Evolutionary conservation across 768 basidiomycete species (phyloP), one percentile per base, ranked within the genome.

Genomic region (Boletus rufocinnamomeus): DNA sequence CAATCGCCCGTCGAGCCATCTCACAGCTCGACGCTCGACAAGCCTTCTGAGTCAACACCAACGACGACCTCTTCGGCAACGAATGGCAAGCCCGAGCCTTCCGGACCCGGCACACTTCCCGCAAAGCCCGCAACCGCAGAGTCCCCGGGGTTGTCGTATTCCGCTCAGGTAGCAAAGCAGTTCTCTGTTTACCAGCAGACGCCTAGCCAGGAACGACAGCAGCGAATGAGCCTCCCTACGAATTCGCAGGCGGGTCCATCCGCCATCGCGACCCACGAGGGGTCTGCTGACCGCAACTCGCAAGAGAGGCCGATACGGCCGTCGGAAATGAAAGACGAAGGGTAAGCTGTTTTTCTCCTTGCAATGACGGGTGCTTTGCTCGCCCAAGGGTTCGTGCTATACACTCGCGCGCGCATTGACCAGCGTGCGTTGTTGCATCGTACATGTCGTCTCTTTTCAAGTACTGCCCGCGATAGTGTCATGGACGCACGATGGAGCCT

Each of bases 301-400:
- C 77, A 75, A 48, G 77, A 83, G 16, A 80, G 81, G 68, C 79
- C 82, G 19, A 79, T 86, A 66, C 82, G 86, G 62, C 85, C 85
- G 10, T 83, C 83, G 21, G 88, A 91, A 70, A 88, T 87, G 86
- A 86, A 87, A 59, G 89, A 91, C 70, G 85, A 85, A 79, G 89
- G 89, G 89, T 91, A 81, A 87, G 89, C 79, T 58, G 55, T 62
- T 62, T 58, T 50, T 58, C 55, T 51, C 30, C 66, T 62, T 61
- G 51, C 53, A 49, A 56, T 37, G 50, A 67, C 61, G 52, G 34
- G 62, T 57, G 54, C 58, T 28, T 61, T 46, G 61, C 55, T 49
- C 56, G 56, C 51, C 56, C 53, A 52, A 34, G 55, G 56, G 54
- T 55, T 53, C 41, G 43, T 63, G 32, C 59, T 43, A 50, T 51